Base-by-base conservation (phyloP, 2,329 filamentous ascomycete species). In the Penicillium janthinellum region DNA sequence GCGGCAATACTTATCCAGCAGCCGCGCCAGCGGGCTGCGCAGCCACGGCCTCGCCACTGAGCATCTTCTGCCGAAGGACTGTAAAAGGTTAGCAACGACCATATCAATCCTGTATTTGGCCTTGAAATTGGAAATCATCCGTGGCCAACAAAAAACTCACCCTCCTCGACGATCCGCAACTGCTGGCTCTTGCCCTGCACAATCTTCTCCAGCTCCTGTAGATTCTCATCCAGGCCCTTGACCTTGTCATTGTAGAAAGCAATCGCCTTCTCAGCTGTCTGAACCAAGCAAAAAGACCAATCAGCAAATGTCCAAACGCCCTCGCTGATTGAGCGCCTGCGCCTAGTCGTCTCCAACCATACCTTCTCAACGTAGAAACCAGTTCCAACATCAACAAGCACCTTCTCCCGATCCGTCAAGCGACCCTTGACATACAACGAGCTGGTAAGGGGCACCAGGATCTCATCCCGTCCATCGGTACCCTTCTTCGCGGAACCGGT, bases 331-430 rank as follows among this genome's bases (percentile, higher is more conserved):
- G 12, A 31, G 3, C 12, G 11, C 28, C 8, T 20, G 20, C 20
- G 20, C 20, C 20, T 20, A 20, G 20, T 20, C 20, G 1, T 20
- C 20, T 20, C 20, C 20, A 10, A 8, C 57, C 71, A 58, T 65
- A 90, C 89, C 86, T 99, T 99, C 79, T 98, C 93, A 55, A 98
- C 88, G 72, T 92, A 93, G 75, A 96, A 98, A 0, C 94, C 94
- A 0, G 94, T 98, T 20, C 94, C 94, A 20, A 97, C 87, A 75
- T 98, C 94, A 42, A 98, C 92, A 59, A 98, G 83, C 6, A 96
- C 92, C 62, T 87, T 88, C 58, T 91, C 85, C 1, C 88, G 84
- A 75, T 89, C 86, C 48, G 90, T 84, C 42, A 98, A 82, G 41
- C 85, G 88, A 35, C 94, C 96, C 28, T 90, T 90, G 15, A 99